Evolutionary conservation across 129 eudicot genomes (phyloP).

Genomic region (Kitagawia praeruptora): DNA sequence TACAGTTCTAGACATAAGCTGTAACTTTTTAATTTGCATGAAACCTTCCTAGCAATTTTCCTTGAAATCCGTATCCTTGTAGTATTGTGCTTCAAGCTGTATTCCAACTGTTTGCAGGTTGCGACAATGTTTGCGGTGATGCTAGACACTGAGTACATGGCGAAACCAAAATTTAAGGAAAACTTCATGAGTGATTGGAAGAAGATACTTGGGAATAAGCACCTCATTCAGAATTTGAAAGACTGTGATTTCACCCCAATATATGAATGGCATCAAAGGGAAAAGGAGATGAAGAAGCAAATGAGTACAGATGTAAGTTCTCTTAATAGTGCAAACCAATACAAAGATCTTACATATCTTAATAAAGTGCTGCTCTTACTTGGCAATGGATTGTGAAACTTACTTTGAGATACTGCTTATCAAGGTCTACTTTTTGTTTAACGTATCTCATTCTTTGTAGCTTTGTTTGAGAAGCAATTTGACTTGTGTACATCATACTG

Average conservation of each 20-base stretch:
- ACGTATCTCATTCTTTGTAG: neutral
- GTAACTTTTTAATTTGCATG: neutral
- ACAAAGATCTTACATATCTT: neutral
- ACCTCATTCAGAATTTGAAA: conserved; percentile 63
- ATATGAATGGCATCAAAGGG: conserved; percentile 85
- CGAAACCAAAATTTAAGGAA: conserved; percentile 63
- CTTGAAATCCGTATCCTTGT: neutral
- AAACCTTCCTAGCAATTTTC: neutral
- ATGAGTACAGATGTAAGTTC: conserved; percentile 72
- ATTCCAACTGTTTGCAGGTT: conserved; percentile 42
- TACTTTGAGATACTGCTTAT: neutral
- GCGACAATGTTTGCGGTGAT: conserved; percentile 95
- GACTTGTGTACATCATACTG: neutral
- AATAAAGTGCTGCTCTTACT: neutral
- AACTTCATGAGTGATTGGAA: conserved; percentile 86
- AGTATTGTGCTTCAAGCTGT: neutral
- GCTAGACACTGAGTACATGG: conserved; percentile 83
- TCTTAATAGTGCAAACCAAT: neutral
- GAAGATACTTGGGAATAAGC: conserved; percentile 74
- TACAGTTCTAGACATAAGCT: neutral
- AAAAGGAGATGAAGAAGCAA: conserved; percentile 95
- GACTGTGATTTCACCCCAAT: conserved; percentile 82
- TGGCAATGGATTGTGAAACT: neutral
- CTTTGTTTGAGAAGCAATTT: neutral
- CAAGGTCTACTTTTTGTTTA: neutral